Evolutionary conservation across 371 early-diverging fungal species (phyloP), one percentile per base, ranked within the genome.

Genomic region (Rhizopus microsporus): DNA sequence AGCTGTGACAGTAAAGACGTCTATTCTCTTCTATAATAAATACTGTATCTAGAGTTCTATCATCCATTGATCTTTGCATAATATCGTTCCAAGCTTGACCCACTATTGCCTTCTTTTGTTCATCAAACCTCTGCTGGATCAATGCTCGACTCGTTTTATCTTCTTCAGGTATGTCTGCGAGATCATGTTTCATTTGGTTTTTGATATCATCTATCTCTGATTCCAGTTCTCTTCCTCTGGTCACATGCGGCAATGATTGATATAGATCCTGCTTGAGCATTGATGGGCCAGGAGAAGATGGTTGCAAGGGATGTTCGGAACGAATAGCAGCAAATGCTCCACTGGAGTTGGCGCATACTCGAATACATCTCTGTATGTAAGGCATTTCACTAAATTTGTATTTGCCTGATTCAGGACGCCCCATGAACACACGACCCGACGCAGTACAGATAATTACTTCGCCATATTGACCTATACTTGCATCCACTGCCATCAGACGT

Each of bases 291-390:
- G 40, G 31, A 1, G 33, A 10, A 4, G 39, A 40, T 12, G 55
- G 35, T 0, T 45, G 50, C n/a, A 59, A 37, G 10, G 40, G 43
- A 23, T 67, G 59, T 17, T 83, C 86, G 3, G 83, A 69, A n/a
- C 83, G 75, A 23, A 85, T 45, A 1, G 81, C 86, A 29, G 79
- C 81, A 75, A 78, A 85, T 8, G 86, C 80, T n/a, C 81, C 82
- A 45, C 79, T 80, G 12, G 82, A 72, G 54, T 75, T 85, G 3
- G 80, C 80, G 32, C 72, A 70, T 0, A 85, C 86, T 30, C 62
- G 68, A 7, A 85, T 73, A 39, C 78, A 72, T 23, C 83, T 67
- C 38, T 85, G 82, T 9, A 85, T 57, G 44, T 72, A 66, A 3
- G 80, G 78, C 8, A 83, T 54, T 9, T 72, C 68, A n/a, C 31